These are phyloP conservation scores for Proteromonas lacertae DNA, from an alignment of 352 stramenopile species.

Conservation along the genomic window DNA sequence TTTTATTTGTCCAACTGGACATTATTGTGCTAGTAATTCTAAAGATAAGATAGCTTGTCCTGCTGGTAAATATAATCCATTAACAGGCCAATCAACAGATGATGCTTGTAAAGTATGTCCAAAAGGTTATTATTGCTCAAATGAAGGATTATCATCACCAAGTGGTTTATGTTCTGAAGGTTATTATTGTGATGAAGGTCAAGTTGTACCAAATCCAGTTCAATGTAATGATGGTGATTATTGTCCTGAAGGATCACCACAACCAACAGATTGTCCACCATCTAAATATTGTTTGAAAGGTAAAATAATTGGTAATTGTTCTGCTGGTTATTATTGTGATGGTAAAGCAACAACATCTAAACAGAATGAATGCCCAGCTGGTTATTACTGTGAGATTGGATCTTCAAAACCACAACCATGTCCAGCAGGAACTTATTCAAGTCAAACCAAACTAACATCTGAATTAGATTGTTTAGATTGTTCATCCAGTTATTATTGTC, in stretches of 20 bases:
- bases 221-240: conserved; percentile 13
- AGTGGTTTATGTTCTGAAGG: too few species aligned
- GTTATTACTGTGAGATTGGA: conserved; percentile 11
- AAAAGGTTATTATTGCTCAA: too few species aligned
- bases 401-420: conserved; percentile 16
- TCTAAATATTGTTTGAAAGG: conserved; percentile 33
- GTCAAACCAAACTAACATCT: conserved; percentile 22
- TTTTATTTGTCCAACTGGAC: conserved; percentile 8
- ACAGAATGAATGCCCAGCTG: conserved; percentile 6
- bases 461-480: too few species aligned
- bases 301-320: conserved; percentile 14
- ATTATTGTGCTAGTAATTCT: conserved; percentile 11
- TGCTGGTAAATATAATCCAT: conserved; percentile 31
- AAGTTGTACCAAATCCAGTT: conserved; percentile 19
- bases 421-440: conserved; percentile 29
- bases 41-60: conserved; percentile 21
- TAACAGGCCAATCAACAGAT: conserved; percentile 15
- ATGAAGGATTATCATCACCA: conserved; percentile 24
- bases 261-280: conserved; percentile 19
- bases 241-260: conserved; percentile 17
- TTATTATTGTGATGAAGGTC: conserved; percentile 36
- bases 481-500: conserved; percentile 6
- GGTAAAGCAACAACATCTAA: conserved; percentile 3
- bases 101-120: conserved; percentile 21
- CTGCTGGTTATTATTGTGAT: conserved; percentile 11